phyloP scores from a whole-genome alignment of 2,329 filamentous ascomycete genomes.

The Xylariaceae sp. region DNA sequence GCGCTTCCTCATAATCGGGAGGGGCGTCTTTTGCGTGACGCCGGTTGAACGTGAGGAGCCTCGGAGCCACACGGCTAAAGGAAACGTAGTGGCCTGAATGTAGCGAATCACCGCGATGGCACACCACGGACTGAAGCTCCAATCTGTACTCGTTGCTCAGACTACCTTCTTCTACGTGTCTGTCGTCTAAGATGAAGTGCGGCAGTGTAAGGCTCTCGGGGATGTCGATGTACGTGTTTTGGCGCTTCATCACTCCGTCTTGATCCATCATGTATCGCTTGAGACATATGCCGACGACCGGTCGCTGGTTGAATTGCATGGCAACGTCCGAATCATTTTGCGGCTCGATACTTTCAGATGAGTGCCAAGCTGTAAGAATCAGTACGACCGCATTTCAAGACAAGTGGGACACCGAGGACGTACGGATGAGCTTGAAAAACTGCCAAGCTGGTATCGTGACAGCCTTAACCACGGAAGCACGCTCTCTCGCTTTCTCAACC shows the following conservation, averaged over 20 bases:
- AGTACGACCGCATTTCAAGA: constrained; percentile 29
- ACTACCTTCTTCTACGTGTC: constrained; percentile 56
- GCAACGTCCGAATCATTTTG: constrained; percentile 72
- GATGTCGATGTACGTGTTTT: constrained; percentile 85
- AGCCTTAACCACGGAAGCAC: constrained; percentile 61
- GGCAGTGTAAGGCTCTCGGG: constrained; percentile 75
- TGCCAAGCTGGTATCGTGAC: constrained; percentile 97
- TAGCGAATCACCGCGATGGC: constrained; percentile 79
- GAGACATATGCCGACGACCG: constrained; percentile 85
- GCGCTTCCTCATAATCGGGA: constrained; percentile 62
- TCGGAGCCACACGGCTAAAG: constrained; percentile 69
- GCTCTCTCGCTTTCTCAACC: constrained; percentile 39
- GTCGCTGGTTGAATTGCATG: constrained; percentile 78
- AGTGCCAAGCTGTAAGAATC: constrained; percentile 69
- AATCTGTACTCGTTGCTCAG: constrained; percentile 90
- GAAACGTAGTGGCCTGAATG: constrained; percentile 90
- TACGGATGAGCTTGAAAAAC: constrained; percentile 89
- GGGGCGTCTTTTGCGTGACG: constrained; percentile 51
- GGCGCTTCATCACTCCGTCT: constrained; percentile 61
- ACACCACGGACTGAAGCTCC: constrained; percentile 84
- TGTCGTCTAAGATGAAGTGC: constrained; percentile 81
- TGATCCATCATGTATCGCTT: constrained; percentile 80
- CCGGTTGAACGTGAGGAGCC: constrained; percentile 55
- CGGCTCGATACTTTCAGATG: constrained; percentile 48
- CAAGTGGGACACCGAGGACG: constrained; percentile 32